Conservation (phyloP, 2,329 filamentous ascomycete genomes). For the Exophiala sp. region DNA sequence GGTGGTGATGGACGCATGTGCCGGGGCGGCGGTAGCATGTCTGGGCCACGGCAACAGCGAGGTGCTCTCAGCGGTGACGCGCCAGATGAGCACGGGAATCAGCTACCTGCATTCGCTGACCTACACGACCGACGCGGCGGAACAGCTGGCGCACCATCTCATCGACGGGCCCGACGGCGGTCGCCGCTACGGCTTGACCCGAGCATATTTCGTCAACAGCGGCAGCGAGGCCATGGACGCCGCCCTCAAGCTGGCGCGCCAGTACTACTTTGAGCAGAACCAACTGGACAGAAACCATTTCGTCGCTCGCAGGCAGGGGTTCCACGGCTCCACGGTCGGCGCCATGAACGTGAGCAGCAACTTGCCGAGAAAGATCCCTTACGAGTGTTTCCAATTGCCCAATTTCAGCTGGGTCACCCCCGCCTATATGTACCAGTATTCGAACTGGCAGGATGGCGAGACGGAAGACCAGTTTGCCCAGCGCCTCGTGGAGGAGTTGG, state of each 20-base stretch:
- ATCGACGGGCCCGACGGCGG: constrained; percentile 43
- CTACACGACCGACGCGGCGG: constrained; percentile 51
- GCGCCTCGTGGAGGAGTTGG: constrained; percentile 42
- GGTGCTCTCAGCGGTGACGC: constrained; percentile 54
- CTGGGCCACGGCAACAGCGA: constrained; percentile 60
- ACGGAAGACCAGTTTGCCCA: constrained; percentile 39
- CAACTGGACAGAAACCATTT: constrained; percentile 35
- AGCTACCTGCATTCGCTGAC: constrained; percentile 54
- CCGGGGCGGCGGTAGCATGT: constrained; percentile 64
- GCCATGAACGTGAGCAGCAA: constrained; percentile 41
- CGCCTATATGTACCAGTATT: constrained; percentile 37
- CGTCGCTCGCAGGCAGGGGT: constrained; percentile 43
- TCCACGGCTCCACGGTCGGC: constrained; percentile 49
- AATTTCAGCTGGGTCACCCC: constrained; percentile 28
- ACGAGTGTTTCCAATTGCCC: no score
- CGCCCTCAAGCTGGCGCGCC: constrained; percentile 45
- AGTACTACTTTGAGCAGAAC: constrained; percentile 44
- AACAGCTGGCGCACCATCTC: constrained; percentile 49
- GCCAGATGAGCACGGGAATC: constrained; percentile 46
- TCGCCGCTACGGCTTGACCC: constrained; percentile 39
- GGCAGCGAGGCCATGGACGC: constrained; percentile 52
- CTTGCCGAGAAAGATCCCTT: constrained; percentile 33
- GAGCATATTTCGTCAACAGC: constrained; percentile 53
- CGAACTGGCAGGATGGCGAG: constrained; percentile 34
- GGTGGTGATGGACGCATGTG: constrained; percentile 63